Evolutionary conservation across 2,329 filamentous ascomycete genomes (phyloP), one percentile per base, ranked within the genome.

Genomic region (Fusarium graminum): DNA sequence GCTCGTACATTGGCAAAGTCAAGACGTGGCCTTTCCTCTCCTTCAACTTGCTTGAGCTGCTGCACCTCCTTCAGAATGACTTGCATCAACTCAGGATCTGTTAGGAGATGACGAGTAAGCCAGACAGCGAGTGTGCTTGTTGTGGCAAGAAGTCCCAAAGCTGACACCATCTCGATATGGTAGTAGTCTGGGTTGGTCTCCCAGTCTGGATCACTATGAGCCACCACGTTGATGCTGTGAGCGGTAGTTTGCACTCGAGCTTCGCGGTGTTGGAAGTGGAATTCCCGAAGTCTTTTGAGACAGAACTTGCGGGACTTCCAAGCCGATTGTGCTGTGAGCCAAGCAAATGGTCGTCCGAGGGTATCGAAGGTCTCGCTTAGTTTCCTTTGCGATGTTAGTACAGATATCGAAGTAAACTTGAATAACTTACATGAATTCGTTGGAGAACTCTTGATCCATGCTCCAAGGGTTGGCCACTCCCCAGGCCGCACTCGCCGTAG

Each of bases 401-500:
- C 1, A 13, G 6, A 1, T 16, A 8, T 2, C 5, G 1, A 8
- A 16, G 8, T 2, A 2, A 6, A 3, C 4, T 2, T 9, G 26
- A n/a, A 2, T 13, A 11, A 56, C 71, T 70, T 59, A 70, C 74
- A 76, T 74, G 52, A 76, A 76, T 25, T 75, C 72, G 13, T 71
- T 61, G 3, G 72, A 63, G 42, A 76, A 76, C 45, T 76, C 72
- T 7, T 55, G 53, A 19, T 76, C 74, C 59, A 72, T 69, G 4
- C 72, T 66, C 74, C 74, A 76, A 4, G 74, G 74, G 47, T 76
- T 76, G 32, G 68, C 50, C 4, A 66, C 62, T 6, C 74, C 74
- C 74, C 74, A 76, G 19, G 75, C 72, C 19, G 74, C 72, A 32
- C 63, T 74, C 1, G 74, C 74, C 9, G 75, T 71, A n/a, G 74